These are phyloP conservation scores for Acanthamoeba quina DNA, from an alignment of 208 protist species.

Conservation along the genomic window DNA sequence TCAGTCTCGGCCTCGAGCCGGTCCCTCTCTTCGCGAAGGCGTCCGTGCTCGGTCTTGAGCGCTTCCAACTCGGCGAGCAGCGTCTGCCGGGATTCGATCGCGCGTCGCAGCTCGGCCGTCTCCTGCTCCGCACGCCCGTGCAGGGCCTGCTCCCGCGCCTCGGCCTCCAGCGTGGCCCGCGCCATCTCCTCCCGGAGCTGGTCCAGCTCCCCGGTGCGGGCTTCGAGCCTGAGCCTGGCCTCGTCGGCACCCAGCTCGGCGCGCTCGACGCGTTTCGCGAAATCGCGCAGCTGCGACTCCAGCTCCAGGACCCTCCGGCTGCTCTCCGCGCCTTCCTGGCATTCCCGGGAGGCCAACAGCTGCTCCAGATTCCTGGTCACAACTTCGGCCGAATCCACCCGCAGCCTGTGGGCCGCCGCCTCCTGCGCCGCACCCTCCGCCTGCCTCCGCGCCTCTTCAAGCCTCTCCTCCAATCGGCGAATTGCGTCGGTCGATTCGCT, in stretches of 20 bases:
- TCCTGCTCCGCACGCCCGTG: no score
- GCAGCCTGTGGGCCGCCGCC: neutral
- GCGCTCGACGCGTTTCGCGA: neutral
- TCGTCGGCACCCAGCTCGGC: neutral
- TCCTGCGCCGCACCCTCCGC: neutral
- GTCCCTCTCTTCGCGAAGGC: neutral
- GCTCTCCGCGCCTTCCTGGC: neutral
- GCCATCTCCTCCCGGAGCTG: no score
- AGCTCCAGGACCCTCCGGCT: neutral
- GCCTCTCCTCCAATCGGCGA: neutral
- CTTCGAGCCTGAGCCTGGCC: no score
- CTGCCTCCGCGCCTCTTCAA: neutral
- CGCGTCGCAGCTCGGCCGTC: neutral
- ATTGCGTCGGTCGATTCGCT: neutral
- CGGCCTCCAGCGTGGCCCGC: no score
- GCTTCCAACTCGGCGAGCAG: neutral
- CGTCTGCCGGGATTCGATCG: neutral
- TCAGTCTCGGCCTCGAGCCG: neutral
- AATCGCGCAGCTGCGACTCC: neutral
- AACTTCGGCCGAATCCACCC: neutral
- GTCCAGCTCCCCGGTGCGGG: no score
- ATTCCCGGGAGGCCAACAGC: neutral
- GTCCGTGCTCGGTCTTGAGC: neutral
- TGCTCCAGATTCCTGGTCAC: neutral
- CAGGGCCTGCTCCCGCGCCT: no score